Percentiles rank a stretch among this genome's conserved stretches.
Conservation (phyloP, 371 early-diverging fungal genomes). For the Syncephalastrum sp. region DNA sequence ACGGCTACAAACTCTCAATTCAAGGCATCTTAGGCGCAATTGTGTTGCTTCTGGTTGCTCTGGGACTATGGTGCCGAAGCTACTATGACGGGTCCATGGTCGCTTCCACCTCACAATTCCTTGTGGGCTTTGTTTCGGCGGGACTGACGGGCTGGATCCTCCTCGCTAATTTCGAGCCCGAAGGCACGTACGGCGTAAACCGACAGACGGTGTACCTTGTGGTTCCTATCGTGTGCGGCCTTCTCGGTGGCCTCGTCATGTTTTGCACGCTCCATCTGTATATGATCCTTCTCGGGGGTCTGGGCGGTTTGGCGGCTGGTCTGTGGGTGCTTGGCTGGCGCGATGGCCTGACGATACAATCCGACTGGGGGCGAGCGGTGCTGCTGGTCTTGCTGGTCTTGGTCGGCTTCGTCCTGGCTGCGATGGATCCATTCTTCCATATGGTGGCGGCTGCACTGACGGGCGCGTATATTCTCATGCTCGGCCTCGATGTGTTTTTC, state of each 20-base stretch:
- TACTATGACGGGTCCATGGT: conserved; percentile 52
- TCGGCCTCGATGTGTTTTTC: conserved; percentile 76
- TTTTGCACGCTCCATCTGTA: conserved; percentile 36
- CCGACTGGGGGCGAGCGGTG: conserved; percentile 58
- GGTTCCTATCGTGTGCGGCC: conserved; percentile 53
- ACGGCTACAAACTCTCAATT: conserved; percentile 46
- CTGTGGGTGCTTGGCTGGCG: conserved; percentile 64
- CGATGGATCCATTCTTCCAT: conserved; percentile 56
- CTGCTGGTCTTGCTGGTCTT: conserved; percentile 60
- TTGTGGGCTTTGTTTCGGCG: conserved; percentile 30
- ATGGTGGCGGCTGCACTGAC: conserved; percentile 63
- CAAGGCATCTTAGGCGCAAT: conserved; percentile 62
- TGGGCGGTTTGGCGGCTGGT: conserved; percentile 64
- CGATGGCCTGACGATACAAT: conserved; percentile 52
- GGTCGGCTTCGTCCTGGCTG: conserved; percentile 51
- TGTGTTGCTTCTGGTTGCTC: conserved; percentile 58
- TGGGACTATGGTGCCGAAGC: conserved; percentile 67
- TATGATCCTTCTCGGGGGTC: conserved; percentile 50
- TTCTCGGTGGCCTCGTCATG: conserved; percentile 57
- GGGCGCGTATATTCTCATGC: conserved; percentile 69
- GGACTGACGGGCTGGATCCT: conserved; percentile 52
- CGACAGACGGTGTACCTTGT: conserved; percentile 48
- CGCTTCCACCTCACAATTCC: conserved; percentile 57
- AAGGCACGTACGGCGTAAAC: conserved; percentile 26
- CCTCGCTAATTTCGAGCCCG: conserved; percentile 54